Base-by-base conservation (phyloP, 176 grass and related monocot genomes). In the Urochloa ruziziensis region DNA sequence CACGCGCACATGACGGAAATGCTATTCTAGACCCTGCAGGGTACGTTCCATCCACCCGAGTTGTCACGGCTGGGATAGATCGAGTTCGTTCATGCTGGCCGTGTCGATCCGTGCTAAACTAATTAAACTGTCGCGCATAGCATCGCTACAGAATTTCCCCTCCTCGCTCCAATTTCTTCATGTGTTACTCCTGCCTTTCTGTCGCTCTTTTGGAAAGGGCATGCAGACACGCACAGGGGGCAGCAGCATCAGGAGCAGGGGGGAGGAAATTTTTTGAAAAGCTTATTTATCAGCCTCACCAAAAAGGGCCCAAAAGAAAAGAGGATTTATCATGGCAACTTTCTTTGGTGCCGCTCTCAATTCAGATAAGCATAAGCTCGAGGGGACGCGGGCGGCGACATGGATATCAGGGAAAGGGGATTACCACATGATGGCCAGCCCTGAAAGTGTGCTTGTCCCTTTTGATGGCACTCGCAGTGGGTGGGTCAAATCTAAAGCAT, bases 401-500 rank as follows among this genome's bases (percentile, higher is more conserved):
- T 39, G 69, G 40, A 64, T 74, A 89, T 70, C 57, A 75, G 40
- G 58, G 58, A 61, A 77, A 40, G 82, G 78, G 82, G 62, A 83
- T 61, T 66, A 72, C 43, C 69, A 48, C 79, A 76, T 77, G 54
- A 80, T 51, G 46, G 43, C 27, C 73, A 27, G 65, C 72, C 47
- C 49, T 86, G 21, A 83, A 85, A 70, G 43, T 51, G 62, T 66
- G 87, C 28, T 57, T 62, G 44, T 64, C 56, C 80, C 64, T 78
- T 83, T 78, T 62, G 44, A 40, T 56, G 70, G 32, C 32, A 23
- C 23, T 2, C 0, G 39, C 3, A 18, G 4, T 70, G 6, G 37
- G 61, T 71, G 82, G 78, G 82, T 74, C 78, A 91, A 88, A 74
- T 73, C 58, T 32, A 73, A 36, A 85, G 73, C 73, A 91, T 80